Evolutionary conservation across 768 basidiomycete species (phyloP).

Genomic region (Saitozyma podzolica): DNA sequence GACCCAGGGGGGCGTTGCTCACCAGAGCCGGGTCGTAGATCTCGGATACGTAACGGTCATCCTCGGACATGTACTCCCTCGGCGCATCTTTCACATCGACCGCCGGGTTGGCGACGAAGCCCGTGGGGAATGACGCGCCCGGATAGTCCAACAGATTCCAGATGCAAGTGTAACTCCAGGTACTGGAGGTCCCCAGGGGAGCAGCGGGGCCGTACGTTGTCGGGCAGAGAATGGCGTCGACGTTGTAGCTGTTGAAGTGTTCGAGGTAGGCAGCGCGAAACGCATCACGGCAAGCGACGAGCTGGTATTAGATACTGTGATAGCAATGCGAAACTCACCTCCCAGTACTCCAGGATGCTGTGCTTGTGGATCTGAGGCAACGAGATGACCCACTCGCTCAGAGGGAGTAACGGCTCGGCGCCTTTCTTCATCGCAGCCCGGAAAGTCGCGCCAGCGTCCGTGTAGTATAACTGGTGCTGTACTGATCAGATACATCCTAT

Average conservation of each 20-base stretch:
- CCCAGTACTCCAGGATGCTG: constrained; percentile 1
- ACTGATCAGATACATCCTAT: too few species aligned
- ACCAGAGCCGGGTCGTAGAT: not conserved
- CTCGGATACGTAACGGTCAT: not conserved
- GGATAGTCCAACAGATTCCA: constrained; percentile 35
- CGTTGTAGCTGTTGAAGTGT: constrained; percentile 1
- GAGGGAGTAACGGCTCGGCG: constrained; percentile 1
- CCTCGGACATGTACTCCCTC: constrained; percentile 1
- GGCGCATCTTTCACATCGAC: constrained; percentile 8
- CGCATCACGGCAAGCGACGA: not conserved
- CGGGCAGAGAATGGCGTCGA: constrained; percentile 16
- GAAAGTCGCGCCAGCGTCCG: too few species aligned
- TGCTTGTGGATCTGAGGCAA: constrained; percentile 1
- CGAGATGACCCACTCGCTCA: constrained; percentile 7
- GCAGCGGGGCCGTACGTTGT: constrained; percentile 3
- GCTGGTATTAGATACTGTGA: not conserved
- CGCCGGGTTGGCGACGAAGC: constrained; percentile 7
- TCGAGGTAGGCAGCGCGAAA: constrained; percentile 1
- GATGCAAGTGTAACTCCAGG: constrained; percentile 33
- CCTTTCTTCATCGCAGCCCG: too few species aligned
- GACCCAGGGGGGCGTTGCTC: too few species aligned
- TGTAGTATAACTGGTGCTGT: too few species aligned
- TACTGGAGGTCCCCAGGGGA: constrained; percentile 8
- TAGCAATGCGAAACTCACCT: not conserved
- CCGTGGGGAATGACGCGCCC: constrained; percentile 23